Base-by-base conservation (phyloP, 805 yeast genomes). In the Pichia phayaonensis region DNA sequence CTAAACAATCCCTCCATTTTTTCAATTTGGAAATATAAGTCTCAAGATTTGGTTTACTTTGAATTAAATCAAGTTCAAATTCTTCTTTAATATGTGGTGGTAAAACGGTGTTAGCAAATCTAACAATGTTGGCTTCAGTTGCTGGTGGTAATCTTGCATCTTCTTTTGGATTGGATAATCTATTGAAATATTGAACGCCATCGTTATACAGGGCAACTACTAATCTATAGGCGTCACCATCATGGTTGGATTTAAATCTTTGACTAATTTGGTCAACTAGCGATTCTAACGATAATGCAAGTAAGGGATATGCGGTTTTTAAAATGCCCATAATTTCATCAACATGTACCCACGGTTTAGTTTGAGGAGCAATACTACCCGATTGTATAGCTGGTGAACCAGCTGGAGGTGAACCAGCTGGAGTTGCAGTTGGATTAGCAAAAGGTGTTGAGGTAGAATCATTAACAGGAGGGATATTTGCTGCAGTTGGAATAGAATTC, bases 191-290 rank as follows among this genome's bases (percentile, higher is more conserved):
- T 62, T 87, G 95, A 24, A 94, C 84, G 43, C 96, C 98, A 69
- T 94, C 99, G 61, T 89, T 89, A 54, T 94, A 75, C 50, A 94
- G 70, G 0, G 97, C 99, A 54, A 90, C 89, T 46, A 95, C 90
- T 49, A 94, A 74, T 57, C 99, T 75, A 67, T 94, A 95, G 1
- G 97, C 92, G 67, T 94, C 99, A 61, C 92, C 99, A 65, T 94
- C 99, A 1, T 94, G 87, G 43, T 86, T 85, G 38, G 95, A 84
- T 68, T 92, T 94, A 75, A 94, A 92, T 49, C 97, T 75, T 64
- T 90, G 96, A 61, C 84, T 84, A 49, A 94, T 88, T 71, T 95
- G 99, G 61, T 95, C 98, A 27, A 94, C 97, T 49, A 95, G 71
- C 0, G 98, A 89, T 67, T 94, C 99, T 56, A 95, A 74, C 0